A percentile compares a stretch with the other conserved stretches of the same genome.
These are phyloP conservation scores for Thalassiosira ordinaria DNA, from an alignment of 352 stramenopile species.

Conservation along the genomic window DNA sequence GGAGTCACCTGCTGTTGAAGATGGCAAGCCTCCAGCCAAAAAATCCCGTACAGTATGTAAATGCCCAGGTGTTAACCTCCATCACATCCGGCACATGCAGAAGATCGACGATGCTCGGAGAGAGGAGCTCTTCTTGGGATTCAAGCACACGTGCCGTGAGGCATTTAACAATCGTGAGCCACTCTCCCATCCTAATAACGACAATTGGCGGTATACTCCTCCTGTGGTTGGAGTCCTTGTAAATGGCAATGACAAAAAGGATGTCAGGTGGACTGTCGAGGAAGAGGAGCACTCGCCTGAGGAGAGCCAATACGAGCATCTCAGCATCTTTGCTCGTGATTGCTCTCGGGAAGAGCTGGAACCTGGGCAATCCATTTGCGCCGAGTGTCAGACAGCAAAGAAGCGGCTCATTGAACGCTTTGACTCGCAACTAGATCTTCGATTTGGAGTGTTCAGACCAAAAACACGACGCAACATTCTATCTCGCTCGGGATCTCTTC, in stretches of 20 bases:
- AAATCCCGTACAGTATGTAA: background rate
- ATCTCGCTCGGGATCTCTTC: conserved; percentile 14
- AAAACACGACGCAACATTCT: too few relatives aligned
- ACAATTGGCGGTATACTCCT: conserved; percentile 1
- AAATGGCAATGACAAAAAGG: conserved; percentile 5
- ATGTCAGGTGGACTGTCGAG: background rate
- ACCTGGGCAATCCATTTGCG: background rate
- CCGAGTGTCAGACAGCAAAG: background rate
- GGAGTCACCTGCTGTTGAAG: too few relatives aligned
- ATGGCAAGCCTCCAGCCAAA: too few relatives aligned
- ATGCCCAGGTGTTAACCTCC: background rate
- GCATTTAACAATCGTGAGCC: background rate
- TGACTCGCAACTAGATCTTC: background rate
- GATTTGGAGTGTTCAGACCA: too few relatives aligned
- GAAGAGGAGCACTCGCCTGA: background rate
- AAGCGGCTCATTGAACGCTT: background rate
- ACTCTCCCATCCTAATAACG: conserved; percentile 4
- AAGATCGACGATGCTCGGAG: background rate
- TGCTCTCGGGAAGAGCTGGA: conserved; percentile 1
- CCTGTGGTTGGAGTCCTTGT: conserved; percentile 9
- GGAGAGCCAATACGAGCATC: conserved; percentile 12
- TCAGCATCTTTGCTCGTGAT: conserved; percentile 2
- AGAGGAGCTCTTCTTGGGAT: background rate
- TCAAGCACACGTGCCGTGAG: conserved; percentile 15
- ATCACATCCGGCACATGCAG: background rate